Evolutionary conservation across 2,329 filamentous ascomycete species (phyloP).

Genomic region (Penicillium concentricum): DNA sequence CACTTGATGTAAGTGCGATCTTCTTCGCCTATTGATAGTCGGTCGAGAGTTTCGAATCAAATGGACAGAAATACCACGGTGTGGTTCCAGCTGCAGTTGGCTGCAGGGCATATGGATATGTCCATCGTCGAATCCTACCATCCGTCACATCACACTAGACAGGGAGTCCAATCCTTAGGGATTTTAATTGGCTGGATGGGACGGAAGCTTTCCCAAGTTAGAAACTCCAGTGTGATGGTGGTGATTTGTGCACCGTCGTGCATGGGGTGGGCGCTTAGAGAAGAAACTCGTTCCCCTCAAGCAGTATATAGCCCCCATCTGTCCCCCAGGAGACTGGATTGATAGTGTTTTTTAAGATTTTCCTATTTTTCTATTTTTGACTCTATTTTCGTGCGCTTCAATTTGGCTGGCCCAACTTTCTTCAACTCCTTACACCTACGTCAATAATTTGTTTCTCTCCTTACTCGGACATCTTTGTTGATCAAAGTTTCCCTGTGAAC

Average conservation of each 20-base stretch:
- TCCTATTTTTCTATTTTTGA: constrained; percentile 28
- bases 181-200: constrained; percentile 8
- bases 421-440: constrained; percentile 22
- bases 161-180: not conserved
- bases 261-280: constrained; percentile 23
- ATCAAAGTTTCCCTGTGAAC: constrained; percentile 28
- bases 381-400: constrained; percentile 34
- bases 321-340: constrained; percentile 10
- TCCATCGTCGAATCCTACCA: constrained; percentile 3
- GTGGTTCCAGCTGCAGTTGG: constrained; percentile 3
- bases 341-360: constrained; percentile 36
- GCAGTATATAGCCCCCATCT: constrained; percentile 36
- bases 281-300: constrained; percentile 7
- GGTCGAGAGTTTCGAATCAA: not conserved
- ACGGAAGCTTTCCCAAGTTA: constrained; percentile 10
- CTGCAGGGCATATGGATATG: constrained; percentile 9
- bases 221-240: constrained; percentile 20
- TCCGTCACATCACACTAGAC: not conserved
- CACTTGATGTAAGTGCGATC: not conserved
- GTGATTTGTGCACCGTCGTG: constrained; percentile 22
- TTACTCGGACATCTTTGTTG: constrained; percentile 31
- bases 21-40: not conserved
- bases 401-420: constrained; percentile 46
- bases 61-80: not conserved
- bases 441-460: constrained; percentile 15